phyloP scores from a whole-genome alignment of 192 early-diverging fungal species.

The Gorgonomyces haynaldii region DNA sequence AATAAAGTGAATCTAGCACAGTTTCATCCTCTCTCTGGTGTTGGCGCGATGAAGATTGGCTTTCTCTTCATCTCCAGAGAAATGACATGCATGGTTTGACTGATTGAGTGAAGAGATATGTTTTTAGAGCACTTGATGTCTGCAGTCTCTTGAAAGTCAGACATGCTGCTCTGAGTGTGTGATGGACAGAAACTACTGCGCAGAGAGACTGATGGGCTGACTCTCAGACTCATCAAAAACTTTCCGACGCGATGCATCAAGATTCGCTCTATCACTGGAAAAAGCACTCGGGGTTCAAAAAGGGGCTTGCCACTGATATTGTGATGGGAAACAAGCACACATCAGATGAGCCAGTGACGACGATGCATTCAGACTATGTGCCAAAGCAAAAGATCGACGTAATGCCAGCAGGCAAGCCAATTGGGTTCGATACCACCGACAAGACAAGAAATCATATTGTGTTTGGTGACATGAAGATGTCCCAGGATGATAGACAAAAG shows the following conservation, averaged over 20 bases:
- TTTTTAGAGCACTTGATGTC: too few relatives aligned
- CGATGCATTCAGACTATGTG: conserved; percentile 19
- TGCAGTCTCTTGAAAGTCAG: too few relatives aligned
- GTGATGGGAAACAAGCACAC: conserved; percentile 21
- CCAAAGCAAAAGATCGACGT: neutral
- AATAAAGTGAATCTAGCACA: too few relatives aligned
- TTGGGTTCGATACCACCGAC: conserved; percentile 6
- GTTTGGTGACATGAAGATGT: conserved; percentile 20
- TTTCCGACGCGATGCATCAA: neutral
- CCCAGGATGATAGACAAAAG: neutral
- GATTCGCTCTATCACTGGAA: conserved; percentile 10
- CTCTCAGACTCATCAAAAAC: too few relatives aligned
- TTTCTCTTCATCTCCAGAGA: too few relatives aligned
- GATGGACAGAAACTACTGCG: too few relatives aligned
- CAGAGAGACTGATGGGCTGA: too few relatives aligned
- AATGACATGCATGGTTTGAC: too few relatives aligned
- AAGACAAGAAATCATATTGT: conserved; percentile 12
- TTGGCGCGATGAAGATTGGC: too few relatives aligned
- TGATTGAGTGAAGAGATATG: too few relatives aligned
- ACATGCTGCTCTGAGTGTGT: too few relatives aligned
- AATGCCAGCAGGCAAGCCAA: neutral
- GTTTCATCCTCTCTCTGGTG: too few relatives aligned
- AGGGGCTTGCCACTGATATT: conserved; percentile 32
- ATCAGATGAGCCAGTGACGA: conserved; percentile 17
- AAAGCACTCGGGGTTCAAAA: conserved; percentile 8